Evolutionary conservation across 352 stramenopile genomes (phyloP).

Genomic region (Phytophthora podocarpi): DNA sequence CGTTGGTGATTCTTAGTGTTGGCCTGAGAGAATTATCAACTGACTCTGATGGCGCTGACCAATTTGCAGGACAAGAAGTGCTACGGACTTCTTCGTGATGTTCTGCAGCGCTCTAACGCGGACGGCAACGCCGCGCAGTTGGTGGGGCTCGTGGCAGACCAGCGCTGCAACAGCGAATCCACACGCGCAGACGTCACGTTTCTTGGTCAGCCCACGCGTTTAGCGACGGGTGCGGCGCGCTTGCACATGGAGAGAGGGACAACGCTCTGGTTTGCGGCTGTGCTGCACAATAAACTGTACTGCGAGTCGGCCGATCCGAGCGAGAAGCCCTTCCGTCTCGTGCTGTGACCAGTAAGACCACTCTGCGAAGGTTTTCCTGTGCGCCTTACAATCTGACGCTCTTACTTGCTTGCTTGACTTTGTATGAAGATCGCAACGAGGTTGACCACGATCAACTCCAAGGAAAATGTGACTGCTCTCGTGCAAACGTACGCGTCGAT

Average conservation of each 20-base stretch:
- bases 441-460: background rate
- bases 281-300: conserved; percentile 49
- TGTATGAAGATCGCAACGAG: background rate
- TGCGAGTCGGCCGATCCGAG: conserved; percentile 11
- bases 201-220: conserved; percentile 44
- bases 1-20: too few relatives aligned
- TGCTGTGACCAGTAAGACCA: conserved; percentile 40
- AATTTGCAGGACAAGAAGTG: conserved; percentile 58
- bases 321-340: conserved; percentile 50
- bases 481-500: conserved; percentile 46
- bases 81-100: conserved; percentile 40
- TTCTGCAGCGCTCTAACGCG: conserved; percentile 19
- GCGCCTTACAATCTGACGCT: too few relatives aligned
- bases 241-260: conserved; percentile 38
- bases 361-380: background rate
- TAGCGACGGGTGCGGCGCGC: conserved; percentile 48
- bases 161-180: conserved; percentile 37
- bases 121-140: conserved; percentile 25
- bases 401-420: too few relatives aligned
- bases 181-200: conserved; percentile 39
- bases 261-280: conserved; percentile 50
- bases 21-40: too few relatives aligned
- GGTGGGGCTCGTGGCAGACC: conserved; percentile 57
- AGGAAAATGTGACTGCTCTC: conserved; percentile 16
- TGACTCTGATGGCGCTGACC: too few relatives aligned